Conservation (phyloP, 2,329 filamentous ascomycete genomes). For the Trichophyton simii region DNA sequence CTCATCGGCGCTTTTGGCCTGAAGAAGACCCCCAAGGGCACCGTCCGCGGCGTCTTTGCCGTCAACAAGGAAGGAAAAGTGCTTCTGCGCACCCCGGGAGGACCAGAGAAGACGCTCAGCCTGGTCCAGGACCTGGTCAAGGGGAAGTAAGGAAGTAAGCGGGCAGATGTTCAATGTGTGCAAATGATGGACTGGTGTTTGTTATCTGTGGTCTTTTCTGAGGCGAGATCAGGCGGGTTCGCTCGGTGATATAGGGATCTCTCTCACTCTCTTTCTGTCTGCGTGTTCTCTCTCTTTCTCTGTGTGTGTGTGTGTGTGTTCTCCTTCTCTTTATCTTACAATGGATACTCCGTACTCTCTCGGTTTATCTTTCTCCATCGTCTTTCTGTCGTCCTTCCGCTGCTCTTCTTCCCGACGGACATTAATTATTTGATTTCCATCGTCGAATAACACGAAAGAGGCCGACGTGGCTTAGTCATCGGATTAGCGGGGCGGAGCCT, state of each 20-base stretch:
- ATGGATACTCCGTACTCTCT: not conserved
- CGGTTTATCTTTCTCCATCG: not conserved
- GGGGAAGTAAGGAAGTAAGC: not conserved
- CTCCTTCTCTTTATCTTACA: too few species aligned
- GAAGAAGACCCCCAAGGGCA: constrained; percentile 71
- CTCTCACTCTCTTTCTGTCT: not conserved
- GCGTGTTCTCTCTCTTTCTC: not conserved
- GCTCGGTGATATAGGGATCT: not conserved
- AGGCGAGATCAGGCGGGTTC: not conserved
- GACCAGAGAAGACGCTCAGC: constrained; percentile 64
- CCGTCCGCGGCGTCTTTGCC: constrained; percentile 75
- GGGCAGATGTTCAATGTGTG: too few species aligned
- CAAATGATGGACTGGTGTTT: not conserved
- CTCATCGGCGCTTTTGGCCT: constrained; percentile 81
- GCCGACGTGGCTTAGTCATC: too few species aligned
- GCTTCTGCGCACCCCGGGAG: constrained; percentile 59
- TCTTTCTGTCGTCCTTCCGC: not conserved
- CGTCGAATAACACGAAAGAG: too few species aligned
- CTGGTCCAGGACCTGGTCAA: constrained; percentile 61
- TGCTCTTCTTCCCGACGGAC: not conserved
- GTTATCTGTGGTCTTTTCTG: not conserved
- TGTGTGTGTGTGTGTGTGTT: not conserved
- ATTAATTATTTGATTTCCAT: not conserved
- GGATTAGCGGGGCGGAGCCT: too few species aligned
- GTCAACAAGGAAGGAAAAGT: constrained; percentile 73